phyloP scores from a whole-genome alignment of 371 early-diverging fungal species.

The Apophysomyces elegans region DNA sequence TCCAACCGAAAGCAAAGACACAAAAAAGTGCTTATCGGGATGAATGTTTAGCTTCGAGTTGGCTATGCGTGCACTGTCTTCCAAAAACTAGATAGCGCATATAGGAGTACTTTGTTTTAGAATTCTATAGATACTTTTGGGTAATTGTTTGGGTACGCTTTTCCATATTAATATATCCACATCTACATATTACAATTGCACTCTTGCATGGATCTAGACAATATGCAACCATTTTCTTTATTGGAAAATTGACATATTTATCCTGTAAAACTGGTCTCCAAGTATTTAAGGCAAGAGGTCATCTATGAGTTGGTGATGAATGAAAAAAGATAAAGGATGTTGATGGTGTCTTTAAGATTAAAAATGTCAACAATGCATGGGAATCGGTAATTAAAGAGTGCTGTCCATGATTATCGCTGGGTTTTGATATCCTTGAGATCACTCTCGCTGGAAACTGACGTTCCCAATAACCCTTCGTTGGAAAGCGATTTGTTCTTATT shows the following conservation, averaged over 20 bases:
- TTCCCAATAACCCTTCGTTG: conserved; percentile 11
- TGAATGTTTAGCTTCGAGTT: conserved; percentile 43
- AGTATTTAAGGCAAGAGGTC: not conserved
- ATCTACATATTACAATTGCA: too few species aligned
- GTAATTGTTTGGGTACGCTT: not conserved
- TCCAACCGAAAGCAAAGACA: not conserved
- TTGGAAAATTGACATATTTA: not conserved
- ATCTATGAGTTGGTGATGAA: conserved; percentile 1
- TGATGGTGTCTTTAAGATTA: conserved; percentile 2
- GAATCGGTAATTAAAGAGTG: conserved; percentile 1
- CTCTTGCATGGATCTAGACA: too few species aligned
- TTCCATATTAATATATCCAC: not conserved
- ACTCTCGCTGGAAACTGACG: conserved; percentile 1
- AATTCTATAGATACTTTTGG: not conserved
- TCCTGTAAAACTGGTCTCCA: not conserved
- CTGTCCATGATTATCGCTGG: conserved; percentile 1
- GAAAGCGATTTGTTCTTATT: conserved; percentile 17
- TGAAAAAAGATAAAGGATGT: not conserved
- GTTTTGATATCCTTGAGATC: conserved; percentile 7
- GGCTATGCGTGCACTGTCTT: conserved; percentile 52
- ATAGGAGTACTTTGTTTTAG: not conserved
- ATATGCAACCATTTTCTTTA: not conserved
- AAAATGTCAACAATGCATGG: conserved; percentile 9
- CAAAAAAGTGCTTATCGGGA: not conserved
- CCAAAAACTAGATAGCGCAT: not conserved